phyloP scores from a whole-genome alignment of 805 yeast species.

The Debaryomyces maramus region DNA sequence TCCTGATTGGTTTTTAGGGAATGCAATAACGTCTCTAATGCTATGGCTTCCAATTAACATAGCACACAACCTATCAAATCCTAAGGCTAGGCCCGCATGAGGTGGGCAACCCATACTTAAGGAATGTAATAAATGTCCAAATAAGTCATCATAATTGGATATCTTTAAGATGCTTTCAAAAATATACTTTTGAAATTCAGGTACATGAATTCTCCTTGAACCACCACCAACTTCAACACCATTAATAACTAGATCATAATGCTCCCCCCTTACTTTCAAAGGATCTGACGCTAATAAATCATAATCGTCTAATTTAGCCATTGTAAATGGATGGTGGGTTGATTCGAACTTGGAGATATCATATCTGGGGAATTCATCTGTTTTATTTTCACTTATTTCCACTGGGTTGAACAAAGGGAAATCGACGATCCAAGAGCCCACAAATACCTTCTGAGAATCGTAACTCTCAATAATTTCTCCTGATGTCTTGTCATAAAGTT shows the following conservation, averaged over 20 bases:
- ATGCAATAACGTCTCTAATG: slow-evolving; percentile 91
- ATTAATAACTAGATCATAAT: slow-evolving; percentile 89
- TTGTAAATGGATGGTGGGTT: slow-evolving; percentile 97
- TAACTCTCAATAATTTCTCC: slow-evolving; percentile 16
- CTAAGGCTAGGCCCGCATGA: slow-evolving; percentile 95
- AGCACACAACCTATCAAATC: slow-evolving; percentile 91
- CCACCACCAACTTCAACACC: slow-evolving; percentile 99
- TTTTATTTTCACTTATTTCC: slow-evolving; percentile 32
- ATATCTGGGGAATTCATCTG: slow-evolving; percentile 60
- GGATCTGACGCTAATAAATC: slow-evolving; percentile 55
- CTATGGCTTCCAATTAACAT: slow-evolving; percentile 77
- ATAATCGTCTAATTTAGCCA: slow-evolving; percentile 76
- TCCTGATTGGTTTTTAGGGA: slow-evolving; percentile 91
- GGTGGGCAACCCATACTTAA: slow-evolving; percentile 95
- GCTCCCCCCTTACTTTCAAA: slow-evolving; percentile 76
- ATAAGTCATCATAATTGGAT: slow-evolving; percentile 55
- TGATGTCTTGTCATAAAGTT: slow-evolving; percentile 15
- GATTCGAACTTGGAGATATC: slow-evolving; percentile 51
- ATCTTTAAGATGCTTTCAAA: slow-evolving; percentile 66
- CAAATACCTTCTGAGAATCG: slow-evolving; percentile 41
- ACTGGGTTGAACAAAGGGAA: slow-evolving; percentile 89
- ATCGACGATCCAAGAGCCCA: slow-evolving; percentile 83
- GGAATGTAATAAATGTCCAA: slow-evolving; percentile 84
- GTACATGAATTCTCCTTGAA: slow-evolving; percentile 89
- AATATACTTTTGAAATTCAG: slow-evolving; percentile 70